These are phyloP conservation scores for Leccinum pallidistipes DNA, from an alignment of 1,284 basidiomycete species.

Conservation along the genomic window DNA sequence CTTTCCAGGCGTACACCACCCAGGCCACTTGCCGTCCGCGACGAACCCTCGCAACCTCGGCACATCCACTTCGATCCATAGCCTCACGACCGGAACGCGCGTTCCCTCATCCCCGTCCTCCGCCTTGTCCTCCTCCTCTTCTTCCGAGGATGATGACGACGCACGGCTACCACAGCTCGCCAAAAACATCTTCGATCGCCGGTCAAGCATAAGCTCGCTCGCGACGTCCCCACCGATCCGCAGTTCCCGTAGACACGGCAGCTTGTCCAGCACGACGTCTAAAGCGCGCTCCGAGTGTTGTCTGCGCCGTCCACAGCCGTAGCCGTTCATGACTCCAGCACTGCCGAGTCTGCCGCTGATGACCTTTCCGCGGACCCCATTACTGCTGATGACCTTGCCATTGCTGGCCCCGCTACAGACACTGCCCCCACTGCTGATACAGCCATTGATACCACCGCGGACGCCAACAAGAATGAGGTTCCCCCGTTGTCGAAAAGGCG, in stretches of 20 bases:
- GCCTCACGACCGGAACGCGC: slow-evolving; percentile 13
- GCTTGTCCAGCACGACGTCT: slow-evolving; percentile 20
- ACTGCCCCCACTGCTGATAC: not conserved
- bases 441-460: not conserved
- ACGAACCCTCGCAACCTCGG: slow-evolving; percentile 24
- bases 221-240: slow-evolving; percentile 27
- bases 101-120: not conserved
- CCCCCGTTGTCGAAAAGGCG: slow-evolving; percentile 17
- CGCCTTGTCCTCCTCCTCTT: not conserved
- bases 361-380: too few relatives aligned
- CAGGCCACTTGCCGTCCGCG: slow-evolving; percentile 22
- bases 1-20: slow-evolving; percentile 22
- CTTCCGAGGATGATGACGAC: not conserved
- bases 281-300: slow-evolving; percentile 22
- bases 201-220: slow-evolving; percentile 27
- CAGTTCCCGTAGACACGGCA: slow-evolving; percentile 19
- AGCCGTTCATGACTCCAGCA: too few relatives aligned
- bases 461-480: slow-evolving; percentile 18
- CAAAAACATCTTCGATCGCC: slow-evolving; percentile 20
- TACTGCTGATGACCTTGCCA: not conserved
- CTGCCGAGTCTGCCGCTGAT: not conserved
- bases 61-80: slow-evolving; percentile 23
- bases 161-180: not conserved
- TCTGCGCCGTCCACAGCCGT: not conserved
- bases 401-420: too few relatives aligned